These are phyloP conservation scores for Chrysochromulina parva DNA, from an alignment of 78 protist genomes.

Conservation along the genomic window DNA sequence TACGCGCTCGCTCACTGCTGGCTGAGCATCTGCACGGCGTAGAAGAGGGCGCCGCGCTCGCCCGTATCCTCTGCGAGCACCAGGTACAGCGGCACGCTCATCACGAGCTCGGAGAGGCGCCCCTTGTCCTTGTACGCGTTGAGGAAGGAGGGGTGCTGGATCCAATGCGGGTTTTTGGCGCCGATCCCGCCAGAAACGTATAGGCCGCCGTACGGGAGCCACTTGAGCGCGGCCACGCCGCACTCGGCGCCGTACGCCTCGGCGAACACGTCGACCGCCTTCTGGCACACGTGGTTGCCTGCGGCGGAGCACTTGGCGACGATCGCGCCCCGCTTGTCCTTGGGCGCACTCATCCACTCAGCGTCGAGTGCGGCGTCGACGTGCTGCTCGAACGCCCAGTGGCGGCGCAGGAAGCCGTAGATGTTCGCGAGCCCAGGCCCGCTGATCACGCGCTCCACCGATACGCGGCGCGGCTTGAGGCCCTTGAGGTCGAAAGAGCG, in stretches of 20 bases:
- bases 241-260: slow-evolving; percentile 10
- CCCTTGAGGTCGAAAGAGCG: too few species aligned
- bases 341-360: not conserved
- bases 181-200: slow-evolving; percentile 58
- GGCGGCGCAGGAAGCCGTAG: slow-evolving; percentile 20
- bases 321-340: not conserved
- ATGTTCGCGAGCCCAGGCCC: slow-evolving; percentile 46
- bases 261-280: slow-evolving; percentile 37
- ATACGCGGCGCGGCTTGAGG: slow-evolving; percentile 15
- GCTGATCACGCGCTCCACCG: slow-evolving; percentile 51
- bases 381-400: not conserved
- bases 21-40: slow-evolving; percentile 8
- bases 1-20: too few species aligned
- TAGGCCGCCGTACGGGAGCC: slow-evolving; percentile 52
- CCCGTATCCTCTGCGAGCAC: slow-evolving; percentile 42
- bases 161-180: slow-evolving; percentile 35
- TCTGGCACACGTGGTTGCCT: not conserved
- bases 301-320: not conserved
- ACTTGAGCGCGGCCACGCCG: slow-evolving; percentile 43
- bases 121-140: slow-evolving; percentile 47
- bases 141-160: not conserved
- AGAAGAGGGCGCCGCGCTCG: slow-evolving; percentile 44
- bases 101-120: slow-evolving; percentile 7
- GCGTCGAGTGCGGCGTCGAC: not conserved
- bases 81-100: slow-evolving; percentile 27